These are phyloP conservation scores for Tubosaeta brunneosetosa DNA, from an alignment of 768 basidiomycete species.

Conservation along the genomic window DNA sequence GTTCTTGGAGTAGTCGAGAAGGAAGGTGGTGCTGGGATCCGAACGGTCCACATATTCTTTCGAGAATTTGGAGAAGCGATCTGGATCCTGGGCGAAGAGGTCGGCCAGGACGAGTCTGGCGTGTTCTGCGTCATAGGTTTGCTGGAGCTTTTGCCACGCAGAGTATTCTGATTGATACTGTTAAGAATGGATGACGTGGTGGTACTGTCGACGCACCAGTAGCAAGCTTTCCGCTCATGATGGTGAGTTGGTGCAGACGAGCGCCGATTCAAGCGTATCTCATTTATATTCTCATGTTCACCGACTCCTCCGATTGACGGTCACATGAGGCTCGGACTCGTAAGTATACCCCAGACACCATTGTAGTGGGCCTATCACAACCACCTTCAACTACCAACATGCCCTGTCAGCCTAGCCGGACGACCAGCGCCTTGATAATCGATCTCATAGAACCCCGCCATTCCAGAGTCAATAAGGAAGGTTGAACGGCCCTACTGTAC, in stretches of 20 bases:
- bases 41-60: constrained; percentile 63
- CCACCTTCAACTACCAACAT: too few relatives aligned
- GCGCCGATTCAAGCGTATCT: background rate
- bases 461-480: too few relatives aligned
- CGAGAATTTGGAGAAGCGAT: constrained; percentile 84
- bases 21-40: constrained; percentile 70
- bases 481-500: too few relatives aligned
- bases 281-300: too few relatives aligned
- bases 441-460: too few relatives aligned
- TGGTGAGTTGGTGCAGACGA: constrained; percentile 3
- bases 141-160: constrained; percentile 88
- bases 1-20: constrained; percentile 98
- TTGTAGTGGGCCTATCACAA: too few relatives aligned
- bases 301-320: too few relatives aligned
- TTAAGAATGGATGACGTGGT: background rate
- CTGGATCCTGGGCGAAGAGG: constrained; percentile 85
- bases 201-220: constrained; percentile 38
- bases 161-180: constrained; percentile 59
- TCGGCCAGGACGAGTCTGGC: constrained; percentile 81
- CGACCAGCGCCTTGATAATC: too few relatives aligned
- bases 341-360: too few relatives aligned
- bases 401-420: too few relatives aligned
- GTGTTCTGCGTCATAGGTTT: constrained; percentile 69
- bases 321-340: too few relatives aligned
- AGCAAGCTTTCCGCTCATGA: constrained; percentile 62